These are phyloP conservation scores for Ganoderma lucidum DNA, from an alignment of 1,284 basidiomycete genomes.

Conservation along the genomic window DNA sequence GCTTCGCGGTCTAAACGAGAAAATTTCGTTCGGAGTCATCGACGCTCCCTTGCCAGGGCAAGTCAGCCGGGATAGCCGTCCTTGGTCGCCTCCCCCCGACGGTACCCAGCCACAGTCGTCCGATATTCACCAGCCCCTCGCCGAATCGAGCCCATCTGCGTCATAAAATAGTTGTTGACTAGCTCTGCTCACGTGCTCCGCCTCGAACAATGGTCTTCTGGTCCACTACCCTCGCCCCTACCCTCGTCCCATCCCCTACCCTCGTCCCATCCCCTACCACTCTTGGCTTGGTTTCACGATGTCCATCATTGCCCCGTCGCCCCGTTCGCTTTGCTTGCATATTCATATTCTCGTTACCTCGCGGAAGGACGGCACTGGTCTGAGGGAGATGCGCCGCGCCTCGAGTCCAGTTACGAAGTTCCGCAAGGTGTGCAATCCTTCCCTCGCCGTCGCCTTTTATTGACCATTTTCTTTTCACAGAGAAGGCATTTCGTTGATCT, in stretches of 20 bases:
- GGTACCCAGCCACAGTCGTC: constrained; percentile 46
- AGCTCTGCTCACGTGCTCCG: constrained; percentile 34
- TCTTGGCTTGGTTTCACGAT: constrained; percentile 22
- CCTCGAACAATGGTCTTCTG: constrained; percentile 34
- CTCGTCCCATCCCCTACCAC: constrained; percentile 5
- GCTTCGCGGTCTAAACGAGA: constrained; percentile 78
- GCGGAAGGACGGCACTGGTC: constrained; percentile 30
- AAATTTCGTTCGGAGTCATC: constrained; percentile 69
- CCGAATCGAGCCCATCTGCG: constrained; percentile 67
- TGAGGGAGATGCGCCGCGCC: constrained; percentile 23
- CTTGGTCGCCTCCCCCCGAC: constrained; percentile 72
- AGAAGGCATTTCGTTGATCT: too few relatives aligned
- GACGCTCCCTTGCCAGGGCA: constrained; percentile 63
- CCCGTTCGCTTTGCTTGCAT: constrained; percentile 31
- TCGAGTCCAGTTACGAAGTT: constrained; percentile 8
- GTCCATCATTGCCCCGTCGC: constrained; percentile 23
- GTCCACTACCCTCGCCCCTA: constrained; percentile 17
- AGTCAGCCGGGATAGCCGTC: constrained; percentile 54
- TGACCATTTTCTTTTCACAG: too few relatives aligned
- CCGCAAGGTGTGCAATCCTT: too few relatives aligned
- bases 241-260: constrained; percentile 12
- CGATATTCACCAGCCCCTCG: constrained; percentile 60
- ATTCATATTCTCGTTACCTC: constrained; percentile 23
- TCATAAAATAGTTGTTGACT: constrained; percentile 67
- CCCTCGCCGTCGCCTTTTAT: too few relatives aligned